phyloP scores from a whole-genome alignment of 129 eudicot genomes.

The Centrapalus pauciflorus region DNA sequence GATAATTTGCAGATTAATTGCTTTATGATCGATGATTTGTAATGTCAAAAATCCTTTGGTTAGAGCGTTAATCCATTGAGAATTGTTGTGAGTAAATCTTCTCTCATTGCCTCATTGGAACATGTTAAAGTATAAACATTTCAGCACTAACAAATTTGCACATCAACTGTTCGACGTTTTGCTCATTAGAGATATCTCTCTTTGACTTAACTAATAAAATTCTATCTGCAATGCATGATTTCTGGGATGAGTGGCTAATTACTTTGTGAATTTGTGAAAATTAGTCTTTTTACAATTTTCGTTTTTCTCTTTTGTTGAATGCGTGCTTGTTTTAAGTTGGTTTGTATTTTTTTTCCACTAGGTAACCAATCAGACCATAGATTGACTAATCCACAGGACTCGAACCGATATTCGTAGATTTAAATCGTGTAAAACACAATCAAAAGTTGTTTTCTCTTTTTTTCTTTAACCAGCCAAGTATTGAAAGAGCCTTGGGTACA shows the following conservation, averaged over 20 bases:
- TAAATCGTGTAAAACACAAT: too few relatives aligned
- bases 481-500: too few relatives aligned
- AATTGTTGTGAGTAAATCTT: background rate
- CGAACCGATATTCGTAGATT: too few relatives aligned
- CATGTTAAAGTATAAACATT: background rate
- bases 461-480: too few relatives aligned
- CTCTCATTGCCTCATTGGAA: background rate
- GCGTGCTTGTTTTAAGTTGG: background rate
- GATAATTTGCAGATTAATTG: too few relatives aligned
- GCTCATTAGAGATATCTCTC: background rate
- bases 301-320: background rate
- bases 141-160: background rate
- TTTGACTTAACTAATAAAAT: background rate
- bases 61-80: too few relatives aligned
- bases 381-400: too few relatives aligned
- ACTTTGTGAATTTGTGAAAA: background rate
- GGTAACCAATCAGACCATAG: too few relatives aligned
- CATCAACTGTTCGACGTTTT: constrained; percentile 4
- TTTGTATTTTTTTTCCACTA: too few relatives aligned
- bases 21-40: too few relatives aligned
- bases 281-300: background rate
- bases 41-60: too few relatives aligned
- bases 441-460: too few relatives aligned
- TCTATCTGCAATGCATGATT: background rate
- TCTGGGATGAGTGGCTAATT: background rate